A percentile compares a stretch with the other conserved stretches of the same genome.
These are phyloP conservation scores for Durotheca rogersii DNA, from an alignment of 495 filamentous ascomycete genomes.

Conservation along the genomic window DNA sequence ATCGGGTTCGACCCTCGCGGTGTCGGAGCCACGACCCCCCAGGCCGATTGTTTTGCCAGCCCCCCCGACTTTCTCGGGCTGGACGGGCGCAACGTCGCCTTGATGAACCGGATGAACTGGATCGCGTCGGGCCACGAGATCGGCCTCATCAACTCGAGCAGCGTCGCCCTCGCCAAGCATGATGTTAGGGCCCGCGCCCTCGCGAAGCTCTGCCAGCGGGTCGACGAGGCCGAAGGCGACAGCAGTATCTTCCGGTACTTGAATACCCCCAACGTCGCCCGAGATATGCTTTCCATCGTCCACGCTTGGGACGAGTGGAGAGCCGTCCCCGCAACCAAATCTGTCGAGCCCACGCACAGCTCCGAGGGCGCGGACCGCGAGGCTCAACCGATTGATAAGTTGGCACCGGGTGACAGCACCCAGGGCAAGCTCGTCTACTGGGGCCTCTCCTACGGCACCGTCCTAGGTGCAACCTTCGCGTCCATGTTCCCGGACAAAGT, in stretches of 20 bases:
- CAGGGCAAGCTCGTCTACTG: constrained; percentile 55
- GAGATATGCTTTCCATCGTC: constrained; percentile 38
- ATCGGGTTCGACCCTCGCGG: constrained; percentile 43
- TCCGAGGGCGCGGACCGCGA: constrained; percentile 1
- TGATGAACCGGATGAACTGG: constrained; percentile 29
- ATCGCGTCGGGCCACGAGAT: constrained; percentile 13
- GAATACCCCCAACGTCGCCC: constrained; percentile 31
- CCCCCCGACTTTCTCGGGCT: constrained; percentile 14
- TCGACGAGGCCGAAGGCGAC: constrained; percentile 33
- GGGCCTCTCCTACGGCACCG: constrained; percentile 63
- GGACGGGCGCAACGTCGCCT: constrained; percentile 29
- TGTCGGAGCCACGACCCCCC: constrained; percentile 36
- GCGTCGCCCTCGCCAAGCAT: constrained; percentile 34
- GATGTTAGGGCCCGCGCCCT: constrained; percentile 33
- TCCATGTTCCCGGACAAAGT: constrained; percentile 46
- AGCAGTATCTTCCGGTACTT: constrained; percentile 37
- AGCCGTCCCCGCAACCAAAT: constrained; percentile 10
- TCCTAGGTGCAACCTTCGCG: constrained; percentile 55
- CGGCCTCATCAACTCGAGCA: constrained; percentile 43
- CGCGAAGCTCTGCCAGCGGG: constrained; percentile 39
- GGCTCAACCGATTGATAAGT: not conserved
- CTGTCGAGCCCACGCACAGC: constrained; percentile 6
- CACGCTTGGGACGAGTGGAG: constrained; percentile 41
- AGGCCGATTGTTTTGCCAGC: constrained; percentile 36
- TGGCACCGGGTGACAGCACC: constrained; percentile 16